A percentile compares a stretch with the other conserved stretches of the same genome.
Conservation (phyloP, 805 yeast genomes). For the Groenewaldozyma salmanticensis region DNA sequence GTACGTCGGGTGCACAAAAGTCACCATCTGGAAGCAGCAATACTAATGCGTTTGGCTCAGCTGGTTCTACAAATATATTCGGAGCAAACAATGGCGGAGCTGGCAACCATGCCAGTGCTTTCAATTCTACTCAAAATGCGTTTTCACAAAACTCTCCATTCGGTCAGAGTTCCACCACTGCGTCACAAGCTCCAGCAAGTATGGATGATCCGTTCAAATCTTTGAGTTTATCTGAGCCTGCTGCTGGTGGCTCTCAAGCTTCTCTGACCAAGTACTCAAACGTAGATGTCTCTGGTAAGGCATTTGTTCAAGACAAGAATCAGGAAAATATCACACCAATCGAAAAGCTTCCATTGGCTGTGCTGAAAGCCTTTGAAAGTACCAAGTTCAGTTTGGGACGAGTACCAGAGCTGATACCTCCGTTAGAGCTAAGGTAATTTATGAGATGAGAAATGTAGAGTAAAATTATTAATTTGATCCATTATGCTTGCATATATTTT, state of each 20-base stretch:
- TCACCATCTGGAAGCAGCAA: neutral
- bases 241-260: no score
- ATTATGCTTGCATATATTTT: conserved; percentile 3
- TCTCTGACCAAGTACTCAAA: no score
- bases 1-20: neutral
- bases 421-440: conserved; percentile 18
- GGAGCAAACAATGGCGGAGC: no score
- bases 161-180: neutral
- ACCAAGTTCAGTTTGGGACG: conserved; percentile 21
- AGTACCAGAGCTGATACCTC: conserved; percentile 27
- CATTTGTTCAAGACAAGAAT: conserved; percentile 28
- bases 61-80: no score
- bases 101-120: no score
- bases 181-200: neutral
- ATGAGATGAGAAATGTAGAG: neutral
- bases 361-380: conserved; percentile 37
- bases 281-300: no score
- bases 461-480: neutral
- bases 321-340: conserved; percentile 24
- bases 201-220: neutral
- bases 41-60: no score
- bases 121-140: neutral
- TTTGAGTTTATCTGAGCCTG: neutral
- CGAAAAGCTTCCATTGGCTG: conserved; percentile 35
- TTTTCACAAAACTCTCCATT: neutral